Evolutionary conservation across 75 land plant genomes (phyloP), one percentile per base, ranked within the genome.

Genomic region (Pseudotsuga menziesii): DNA sequence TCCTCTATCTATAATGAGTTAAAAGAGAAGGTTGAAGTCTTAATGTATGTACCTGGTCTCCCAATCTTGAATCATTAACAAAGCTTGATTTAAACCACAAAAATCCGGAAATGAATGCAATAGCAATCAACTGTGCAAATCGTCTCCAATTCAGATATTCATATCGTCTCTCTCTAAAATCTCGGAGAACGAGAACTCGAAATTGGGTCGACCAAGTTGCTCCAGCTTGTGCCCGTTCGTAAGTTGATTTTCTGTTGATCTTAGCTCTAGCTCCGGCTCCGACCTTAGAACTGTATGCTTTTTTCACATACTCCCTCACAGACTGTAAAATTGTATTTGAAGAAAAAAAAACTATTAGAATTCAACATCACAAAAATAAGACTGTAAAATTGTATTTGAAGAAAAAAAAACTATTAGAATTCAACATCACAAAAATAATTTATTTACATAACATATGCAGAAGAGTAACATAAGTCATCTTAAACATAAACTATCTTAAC

Each of bases 141-240:
- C 32, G 26, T 22, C 0, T 25, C 27, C 4, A 6, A 29, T n/a
- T 63, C 13, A 63, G 35, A 29, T 63, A 63, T 29, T 63, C 67
- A 63, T 27, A 35, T 35, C 67, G 67, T 27, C 75, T 77, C 48
- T 77, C 78, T 44, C 29, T 25, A 29, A 77, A 77, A 22, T 78
- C 78, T 61, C 78, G 77, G 15, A 4, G 9, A 23, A 23, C 27
- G 1, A 77, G 73, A 23, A 64, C 78, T 3, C 11, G 52, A 41
- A 77, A 77, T 20, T 77, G 78, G 5, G 63, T 70, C 76, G 2
- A 66, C 78, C 78, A 77, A 17, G 61, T 19, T 35, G 52, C 66
- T 63, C 67, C 67, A 22, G 32, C 6, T 63, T n/a, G 32, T 9
- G 67, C 27, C 1, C 5, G 59, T 58, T 16, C 59, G 15, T 44